Evolutionary conservation across 495 filamentous ascomycete species (phyloP), one percentile per base, ranked within the genome.

Genomic region (Xeromyces bisporus): DNA sequence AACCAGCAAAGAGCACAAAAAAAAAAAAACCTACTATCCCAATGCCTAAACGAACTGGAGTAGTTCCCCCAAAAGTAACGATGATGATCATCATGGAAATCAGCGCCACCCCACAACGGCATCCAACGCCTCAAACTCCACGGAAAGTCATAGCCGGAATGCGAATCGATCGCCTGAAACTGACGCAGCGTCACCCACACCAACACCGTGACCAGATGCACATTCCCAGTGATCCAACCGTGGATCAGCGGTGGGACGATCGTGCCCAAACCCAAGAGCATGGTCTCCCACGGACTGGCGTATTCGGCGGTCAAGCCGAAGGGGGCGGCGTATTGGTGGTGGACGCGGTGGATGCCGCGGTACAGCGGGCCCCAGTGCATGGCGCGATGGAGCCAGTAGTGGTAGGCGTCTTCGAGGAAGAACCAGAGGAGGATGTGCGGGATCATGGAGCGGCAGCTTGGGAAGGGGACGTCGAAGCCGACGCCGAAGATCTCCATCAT

Each of bases 361-460:
- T 27, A 27, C n/a, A 27, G 26, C 26, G 26, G 26, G n/a, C 26
- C 26, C 26, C 26, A 27, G 26, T 27, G 26, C 26, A 27, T 27
- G 26, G 14, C n/a, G n/a, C 26, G 26, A 27, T 27, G 26, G 4
- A 27, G 10, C 26, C 26, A 27, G 26, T 27, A 27, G 26, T 27
- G 26, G 26, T 27, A 27, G 26, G 26, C 13, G 26, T 27, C 26
- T 11, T 27, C 26, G 26, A 27, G 4, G 26, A 27, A 15, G 26
- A 27, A 27, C n/a, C 10, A 27, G 26, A 27, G 10, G 26, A 27
- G 10, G 4, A 27, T 11, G 6, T 27, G 26, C n/a, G 26, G 26
- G 26, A 27, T 27, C 26, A 27, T 27, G 5, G 26, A 4, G 26
- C 26, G 26, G 26, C 5, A 6, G 6, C n/a, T 27, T 5, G 26